These are phyloP conservation scores for Tuber magnatum DNA, from an alignment of 495 filamentous ascomycete genomes.

Conservation along the genomic window DNA sequence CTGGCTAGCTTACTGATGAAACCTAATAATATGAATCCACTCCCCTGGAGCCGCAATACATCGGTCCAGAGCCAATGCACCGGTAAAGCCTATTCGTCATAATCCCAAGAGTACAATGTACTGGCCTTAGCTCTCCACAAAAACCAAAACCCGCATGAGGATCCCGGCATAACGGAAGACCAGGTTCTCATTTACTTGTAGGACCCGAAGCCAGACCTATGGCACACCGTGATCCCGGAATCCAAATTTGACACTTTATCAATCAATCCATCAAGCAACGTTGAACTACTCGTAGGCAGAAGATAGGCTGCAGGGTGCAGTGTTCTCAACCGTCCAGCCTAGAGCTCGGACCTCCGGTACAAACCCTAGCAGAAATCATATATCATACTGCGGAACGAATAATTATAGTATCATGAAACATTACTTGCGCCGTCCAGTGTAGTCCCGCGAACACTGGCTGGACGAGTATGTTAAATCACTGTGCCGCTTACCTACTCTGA, in stretches of 20 bases:
- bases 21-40: neutral
- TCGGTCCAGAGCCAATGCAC: neutral
- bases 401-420: no score
- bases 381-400: no score
- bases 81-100: neutral
- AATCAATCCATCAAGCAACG: neutral
- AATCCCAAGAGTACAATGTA: neutral
- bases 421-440: no score
- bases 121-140: neutral
- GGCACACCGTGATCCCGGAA: neutral
- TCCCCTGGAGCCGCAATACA: neutral
- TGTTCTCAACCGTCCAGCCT: no score
- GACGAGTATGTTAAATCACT: no score
- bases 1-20: neutral
- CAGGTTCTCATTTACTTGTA: neutral
- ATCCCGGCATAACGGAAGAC: neutral
- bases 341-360: no score
- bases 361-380: no score
- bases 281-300: neutral
- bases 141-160: neutral
- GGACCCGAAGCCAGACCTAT: neutral
- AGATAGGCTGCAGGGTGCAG: neutral
- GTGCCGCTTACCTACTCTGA: no score
- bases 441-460: no score
- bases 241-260: neutral